These are phyloP conservation scores for Ascosphaera acerosa DNA, from an alignment of 2,329 filamentous ascomycete genomes.

Conservation along the genomic window DNA sequence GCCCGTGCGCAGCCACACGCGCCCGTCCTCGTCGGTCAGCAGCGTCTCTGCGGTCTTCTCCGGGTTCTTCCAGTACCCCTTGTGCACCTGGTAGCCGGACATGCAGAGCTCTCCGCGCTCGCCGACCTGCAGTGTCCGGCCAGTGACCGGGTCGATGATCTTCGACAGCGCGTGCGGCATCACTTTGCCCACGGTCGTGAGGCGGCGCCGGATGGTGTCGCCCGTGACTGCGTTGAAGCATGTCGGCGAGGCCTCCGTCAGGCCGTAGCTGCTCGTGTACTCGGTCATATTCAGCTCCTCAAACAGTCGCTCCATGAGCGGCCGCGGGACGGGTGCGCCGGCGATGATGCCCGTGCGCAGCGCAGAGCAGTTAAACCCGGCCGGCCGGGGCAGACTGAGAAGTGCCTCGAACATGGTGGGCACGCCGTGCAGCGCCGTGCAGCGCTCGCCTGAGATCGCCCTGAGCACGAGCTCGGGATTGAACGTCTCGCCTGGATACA, in stretches of 20 bases:
- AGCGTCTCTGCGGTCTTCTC: constrained; percentile 51
- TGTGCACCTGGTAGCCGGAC: constrained; percentile 45
- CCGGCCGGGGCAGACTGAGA: constrained; percentile 23
- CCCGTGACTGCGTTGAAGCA: constrained; percentile 59
- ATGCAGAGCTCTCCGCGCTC: constrained; percentile 50
- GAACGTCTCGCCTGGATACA: constrained; percentile 53
- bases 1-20: constrained; percentile 40
- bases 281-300: constrained; percentile 48
- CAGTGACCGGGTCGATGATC: constrained; percentile 39
- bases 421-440: constrained; percentile 56
- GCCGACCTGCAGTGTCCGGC: constrained; percentile 40
- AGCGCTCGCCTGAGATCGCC: constrained; percentile 39
- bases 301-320: constrained; percentile 48
- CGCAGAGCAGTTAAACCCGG: constrained; percentile 22
- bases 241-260: constrained; percentile 57
- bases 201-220: constrained; percentile 38
- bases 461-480: constrained; percentile 39
- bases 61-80: constrained; percentile 38
- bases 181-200: constrained; percentile 49
- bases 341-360: constrained; percentile 57
- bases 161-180: constrained; percentile 56
- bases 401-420: constrained; percentile 62
- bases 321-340: constrained; percentile 48
- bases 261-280: constrained; percentile 42
- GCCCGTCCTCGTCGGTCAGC: constrained; percentile 32